Conservation (phyloP, 345 rosid genomes). For the Murraya paniculata region DNA sequence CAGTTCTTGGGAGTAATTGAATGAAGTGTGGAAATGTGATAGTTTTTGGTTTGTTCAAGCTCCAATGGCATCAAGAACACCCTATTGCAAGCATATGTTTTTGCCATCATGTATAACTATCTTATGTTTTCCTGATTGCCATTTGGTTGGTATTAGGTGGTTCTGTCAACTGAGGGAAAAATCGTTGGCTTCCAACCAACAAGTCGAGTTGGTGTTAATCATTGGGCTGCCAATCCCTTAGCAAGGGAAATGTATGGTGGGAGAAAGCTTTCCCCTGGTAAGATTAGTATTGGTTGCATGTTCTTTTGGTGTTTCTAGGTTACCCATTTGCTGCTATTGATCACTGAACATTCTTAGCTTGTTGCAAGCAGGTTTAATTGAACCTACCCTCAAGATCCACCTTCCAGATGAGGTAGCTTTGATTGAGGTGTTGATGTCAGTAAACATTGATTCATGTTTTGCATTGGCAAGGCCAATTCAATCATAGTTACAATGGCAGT, state of each 20-base stretch:
- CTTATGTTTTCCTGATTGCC: background rate
- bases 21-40: background rate
- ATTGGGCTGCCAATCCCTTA: conserved; percentile 76
- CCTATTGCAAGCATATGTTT: background rate
- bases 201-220: conserved; percentile 64
- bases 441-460: conserved; percentile 46
- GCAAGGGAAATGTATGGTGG: conserved; percentile 64
- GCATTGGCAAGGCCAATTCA: conserved; percentile 63
- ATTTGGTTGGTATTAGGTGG: conserved; percentile 45
- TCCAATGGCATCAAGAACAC: background rate
- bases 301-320: background rate
- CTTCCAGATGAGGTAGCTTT: conserved; percentile 46
- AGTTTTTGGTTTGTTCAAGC: background rate
- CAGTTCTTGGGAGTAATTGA: background rate
- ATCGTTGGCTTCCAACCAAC: conserved; percentile 81
- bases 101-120: background rate
- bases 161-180: conserved; percentile 60
- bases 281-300: conserved; percentile 13
- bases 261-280: conserved; percentile 63
- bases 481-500: conserved; percentile 4
- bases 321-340: background rate
- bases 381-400: conserved; percentile 48
- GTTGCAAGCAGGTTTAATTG: conserved; percentile 55
- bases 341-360: conserved; percentile 1
- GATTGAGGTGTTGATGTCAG: conserved; percentile 70